Evolutionary conservation across 192 early-diverging fungal species (phyloP).

Genomic region (Coemansia sp.): DNA sequence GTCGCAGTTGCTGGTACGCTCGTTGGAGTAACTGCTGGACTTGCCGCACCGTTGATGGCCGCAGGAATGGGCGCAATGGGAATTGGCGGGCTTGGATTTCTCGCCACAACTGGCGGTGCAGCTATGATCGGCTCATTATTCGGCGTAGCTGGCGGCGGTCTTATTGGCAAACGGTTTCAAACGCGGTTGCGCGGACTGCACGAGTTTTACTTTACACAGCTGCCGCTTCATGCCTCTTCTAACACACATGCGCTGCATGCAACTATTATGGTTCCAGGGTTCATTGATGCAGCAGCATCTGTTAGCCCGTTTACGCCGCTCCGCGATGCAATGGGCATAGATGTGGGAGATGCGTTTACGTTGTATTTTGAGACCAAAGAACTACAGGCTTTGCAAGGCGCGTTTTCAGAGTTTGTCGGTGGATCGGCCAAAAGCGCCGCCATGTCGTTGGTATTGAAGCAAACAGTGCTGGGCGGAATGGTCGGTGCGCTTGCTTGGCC

Average conservation of each 20-base stretch:
- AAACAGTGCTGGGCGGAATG: constrained; percentile 44
- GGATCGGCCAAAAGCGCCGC: constrained; percentile 46
- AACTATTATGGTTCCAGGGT: constrained; percentile 55
- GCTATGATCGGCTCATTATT: constrained; percentile 55
- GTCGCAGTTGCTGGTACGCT: too few species aligned
- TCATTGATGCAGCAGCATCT: constrained; percentile 33
- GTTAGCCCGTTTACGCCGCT: constrained; percentile 32
- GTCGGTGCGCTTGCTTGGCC: constrained; percentile 51
- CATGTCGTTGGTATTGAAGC: constrained; percentile 44
- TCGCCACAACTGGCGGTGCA: constrained; percentile 49
- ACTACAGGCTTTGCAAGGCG: constrained; percentile 44
- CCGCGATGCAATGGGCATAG: constrained; percentile 28
- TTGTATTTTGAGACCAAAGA: constrained; percentile 54
- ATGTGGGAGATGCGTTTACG: constrained; percentile 51
- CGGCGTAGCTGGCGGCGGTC: constrained; percentile 57
- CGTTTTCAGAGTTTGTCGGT: constrained; percentile 44
- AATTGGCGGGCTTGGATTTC: constrained; percentile 51
- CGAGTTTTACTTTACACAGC: constrained; percentile 47
- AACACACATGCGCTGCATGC: constrained; percentile 42
- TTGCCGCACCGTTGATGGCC: constrained; percentile 57
- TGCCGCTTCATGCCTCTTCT: constrained; percentile 10
- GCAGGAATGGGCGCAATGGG: constrained; percentile 56
- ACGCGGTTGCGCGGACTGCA: constrained; percentile 46
- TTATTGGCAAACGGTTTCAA: constrained; percentile 46
- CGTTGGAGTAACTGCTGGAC: constrained; percentile 27